phyloP scores from a whole-genome alignment of 139 green algal genomes.

The Chlamydomonas sphaeroides region DNA sequence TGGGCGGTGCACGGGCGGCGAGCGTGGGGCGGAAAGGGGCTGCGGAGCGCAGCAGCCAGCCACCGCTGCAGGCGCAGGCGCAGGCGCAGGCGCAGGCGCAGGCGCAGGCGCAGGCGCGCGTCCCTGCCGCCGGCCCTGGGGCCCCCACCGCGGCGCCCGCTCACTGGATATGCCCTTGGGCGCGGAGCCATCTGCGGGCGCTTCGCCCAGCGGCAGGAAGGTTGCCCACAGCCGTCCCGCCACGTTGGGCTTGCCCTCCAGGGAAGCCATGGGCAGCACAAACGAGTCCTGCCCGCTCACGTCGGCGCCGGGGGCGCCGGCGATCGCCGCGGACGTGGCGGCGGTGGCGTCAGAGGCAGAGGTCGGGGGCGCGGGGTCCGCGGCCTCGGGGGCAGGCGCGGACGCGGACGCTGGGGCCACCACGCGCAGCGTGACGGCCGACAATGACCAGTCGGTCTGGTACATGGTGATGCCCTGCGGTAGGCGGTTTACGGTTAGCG shows the following conservation, averaged over 20 bases:
- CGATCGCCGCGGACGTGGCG: background rate
- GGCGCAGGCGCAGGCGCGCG: too few relatives aligned
- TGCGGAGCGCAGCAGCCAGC: too few relatives aligned
- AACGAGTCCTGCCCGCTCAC: constrained; percentile 32
- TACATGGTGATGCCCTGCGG: constrained; percentile 84
- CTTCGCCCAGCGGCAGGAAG: constrained; percentile 76
- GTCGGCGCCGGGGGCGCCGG: background rate
- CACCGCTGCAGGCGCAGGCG: background rate
- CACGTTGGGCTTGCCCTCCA: constrained; percentile 75
- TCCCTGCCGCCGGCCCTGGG: too few relatives aligned
- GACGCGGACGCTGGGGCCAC: constrained; percentile 30
- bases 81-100: too few relatives aligned
- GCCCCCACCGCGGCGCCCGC: constrained; percentile 32
- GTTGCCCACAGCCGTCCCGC: constrained; percentile 76
- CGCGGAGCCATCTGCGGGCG: constrained; percentile 23
- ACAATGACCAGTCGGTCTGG: constrained; percentile 96
- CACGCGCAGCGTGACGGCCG: constrained; percentile 77
- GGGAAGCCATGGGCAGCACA: constrained; percentile 86
- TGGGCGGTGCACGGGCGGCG: too few relatives aligned
- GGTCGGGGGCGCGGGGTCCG: background rate
- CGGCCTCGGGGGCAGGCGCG: constrained; percentile 11
- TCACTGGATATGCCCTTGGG: constrained; percentile 76
- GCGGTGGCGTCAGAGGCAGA: background rate
- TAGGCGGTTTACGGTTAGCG: too few relatives aligned
- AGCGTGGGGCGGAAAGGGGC: too few relatives aligned